A percentile compares a stretch with the other conserved stretches of the same genome.
These are phyloP conservation scores for Dactylellina sp. DNA, from an alignment of 2,329 filamentous ascomycete genomes.

Conservation along the genomic window DNA sequence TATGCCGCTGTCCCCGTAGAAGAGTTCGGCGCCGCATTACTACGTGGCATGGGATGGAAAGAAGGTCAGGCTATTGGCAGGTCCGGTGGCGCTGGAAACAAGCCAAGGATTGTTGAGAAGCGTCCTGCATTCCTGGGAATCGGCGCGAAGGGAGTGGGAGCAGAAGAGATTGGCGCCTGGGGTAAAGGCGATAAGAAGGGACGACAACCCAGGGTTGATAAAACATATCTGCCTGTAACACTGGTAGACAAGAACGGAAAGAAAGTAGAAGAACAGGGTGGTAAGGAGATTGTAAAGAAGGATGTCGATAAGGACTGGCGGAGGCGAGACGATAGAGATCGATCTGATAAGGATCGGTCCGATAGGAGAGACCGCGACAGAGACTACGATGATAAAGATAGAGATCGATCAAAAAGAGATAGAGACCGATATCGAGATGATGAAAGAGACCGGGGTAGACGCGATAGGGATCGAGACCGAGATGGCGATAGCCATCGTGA, in stretches of 20 bases:
- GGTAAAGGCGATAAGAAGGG: conserved; percentile 75
- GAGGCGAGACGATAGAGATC: conserved; percentile 63
- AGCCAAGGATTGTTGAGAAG: conserved; percentile 74
- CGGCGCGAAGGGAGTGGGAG: conserved; percentile 83
- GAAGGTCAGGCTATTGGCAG: conserved; percentile 72
- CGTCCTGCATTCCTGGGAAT: conserved; percentile 86
- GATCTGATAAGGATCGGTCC: conserved; percentile 57
- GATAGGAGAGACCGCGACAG: conserved; percentile 57
- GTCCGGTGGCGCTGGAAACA: conserved; percentile 66
- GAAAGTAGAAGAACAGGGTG: conserved; percentile 38
- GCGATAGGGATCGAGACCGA: conserved; percentile 55
- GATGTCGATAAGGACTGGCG: conserved; percentile 70
- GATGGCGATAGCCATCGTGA: conserved; percentile 51
- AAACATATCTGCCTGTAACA: conserved; percentile 71
- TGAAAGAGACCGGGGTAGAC: conserved; percentile 61
- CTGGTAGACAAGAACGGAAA: conserved; percentile 68
- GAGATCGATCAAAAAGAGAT: conserved; percentile 62
- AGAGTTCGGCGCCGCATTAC: conserved; percentile 89
- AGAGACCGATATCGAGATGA: conserved; percentile 62
- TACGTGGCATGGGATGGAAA: conserved; percentile 97
- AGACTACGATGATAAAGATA: conserved; percentile 62
- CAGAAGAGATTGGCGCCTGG: conserved; percentile 82
- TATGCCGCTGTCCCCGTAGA: conserved; percentile 92
- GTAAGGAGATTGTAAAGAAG: conserved; percentile 67
- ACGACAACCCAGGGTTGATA: conserved; percentile 65